Base-by-base conservation (phyloP, 805 yeast species). In the Priceomyces medius region DNA sequence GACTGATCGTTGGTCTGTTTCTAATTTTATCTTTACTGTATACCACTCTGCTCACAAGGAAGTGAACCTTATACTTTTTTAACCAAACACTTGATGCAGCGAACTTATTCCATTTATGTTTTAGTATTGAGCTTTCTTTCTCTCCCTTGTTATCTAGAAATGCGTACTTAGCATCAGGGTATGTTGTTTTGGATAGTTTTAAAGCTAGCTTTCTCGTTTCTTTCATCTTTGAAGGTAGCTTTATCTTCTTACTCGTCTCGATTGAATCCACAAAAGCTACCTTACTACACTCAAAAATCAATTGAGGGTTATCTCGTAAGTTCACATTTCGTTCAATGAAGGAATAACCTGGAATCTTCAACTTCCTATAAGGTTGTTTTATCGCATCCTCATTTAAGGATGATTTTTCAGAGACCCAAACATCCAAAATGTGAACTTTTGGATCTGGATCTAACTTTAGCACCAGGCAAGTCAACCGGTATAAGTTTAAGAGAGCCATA, bases 101-200 rank as follows among this genome's bases (percentile, higher is more conserved):
- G 23, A 48, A 48, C 29, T 46, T 46, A 13, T 13, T 37, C 53
- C 53, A 48, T 32, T 48, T 47, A 6, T 24, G 18, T 2, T 27
- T 26, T 5, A 49, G 31, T 14, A 49, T 47, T 7, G 35, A 26
- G 19, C 47, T 31, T 19, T 46, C 53, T 7, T 33, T 20, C 31
- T 49, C 49, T 18, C 37, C 31, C 12, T 36, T 33, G 10, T 35
- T 29, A 34, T 49, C 53, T 13, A 37, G 33, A 19, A 49, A 49
- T 28, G 41, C 47, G 12, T 26, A 20, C 8, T 42, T 31, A 13
- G 46, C 45, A 12, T 40, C 38, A n/a, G 36, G 35, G 19, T 47
- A 40, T 4, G 37, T 37, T 4, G 38, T n/a, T 13, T 37, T 28
- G 19, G 42, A 19, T 18, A 49, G 23, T 13, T 38, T 27, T 4